Evolutionary conservation across 257 asterid genomes (phyloP), one percentile per base, ranked within the genome.

Genomic region (Penstemon davidsonii): DNA sequence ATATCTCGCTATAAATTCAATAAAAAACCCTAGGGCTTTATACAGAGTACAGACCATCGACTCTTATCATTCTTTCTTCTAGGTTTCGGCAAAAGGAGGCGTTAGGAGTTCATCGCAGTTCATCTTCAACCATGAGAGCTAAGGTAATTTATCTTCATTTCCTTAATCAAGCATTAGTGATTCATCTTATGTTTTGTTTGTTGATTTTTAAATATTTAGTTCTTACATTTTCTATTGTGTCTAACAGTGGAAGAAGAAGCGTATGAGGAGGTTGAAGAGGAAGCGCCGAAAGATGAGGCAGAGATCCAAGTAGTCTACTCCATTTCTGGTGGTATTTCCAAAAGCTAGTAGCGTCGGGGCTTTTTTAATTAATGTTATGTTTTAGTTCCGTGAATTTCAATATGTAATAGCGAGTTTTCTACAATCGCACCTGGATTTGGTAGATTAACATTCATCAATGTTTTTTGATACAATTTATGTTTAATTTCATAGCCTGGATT

Each of bases 211-310:
- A 1, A 1, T 6, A 5, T 0, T 39, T 0, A 41, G 7, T 25
- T 67, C 4, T 0, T 2, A 25, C 33, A 25, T 25, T 25, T 25
- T 25, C 33, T 25, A 25, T 0, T 25, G 33, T 3, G 6, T 47
- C 5, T 65, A 56, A 79, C 79, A 79, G 84, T 79, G 84, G 84
- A 80, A 80, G 81, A 80, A 80, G 84, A 80, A 80, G 84, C 84
- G 84, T 51, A 80, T 76, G 84, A 80, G 84, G 79, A 60, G 84
- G 67, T 73, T 80, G 79, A 80, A 80, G 77, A 80, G 84, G 79
- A 80, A 80, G 84, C 84, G 84, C 74, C 81, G 84, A 76, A 80
- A 80, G 84, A 80, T 80, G 84, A 80, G 84, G 71, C 84, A 76
- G 84, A 61, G 84, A 76, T 80, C 84, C 45, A 80, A 80, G 81